These are phyloP conservation scores for Ceratobasidium theobromae DNA, from an alignment of 1,284 basidiomycete genomes.

Conservation along the genomic window DNA sequence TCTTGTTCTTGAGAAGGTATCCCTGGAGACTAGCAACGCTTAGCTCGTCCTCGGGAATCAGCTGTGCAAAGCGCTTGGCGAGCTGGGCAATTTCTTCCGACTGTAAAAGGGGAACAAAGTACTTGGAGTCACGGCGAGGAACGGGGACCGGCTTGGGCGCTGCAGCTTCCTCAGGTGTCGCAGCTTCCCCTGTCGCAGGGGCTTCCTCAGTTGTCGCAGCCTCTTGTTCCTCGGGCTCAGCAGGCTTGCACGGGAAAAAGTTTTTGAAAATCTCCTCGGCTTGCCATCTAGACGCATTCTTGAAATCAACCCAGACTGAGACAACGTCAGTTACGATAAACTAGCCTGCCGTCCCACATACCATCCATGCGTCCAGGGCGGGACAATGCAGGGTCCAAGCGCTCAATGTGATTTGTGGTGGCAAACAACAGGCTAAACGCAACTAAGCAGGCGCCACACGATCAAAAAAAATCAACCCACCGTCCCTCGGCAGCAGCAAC, in stretches of 20 bases:
- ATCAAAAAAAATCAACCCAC: constrained; percentile 49
- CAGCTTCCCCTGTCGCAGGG: constrained; percentile 50
- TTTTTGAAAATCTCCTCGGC: constrained; percentile 86
- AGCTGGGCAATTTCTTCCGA: constrained; percentile 71
- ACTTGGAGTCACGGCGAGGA: constrained; percentile 22
- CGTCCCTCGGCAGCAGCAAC: constrained; percentile 83
- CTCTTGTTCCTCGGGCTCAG: too few species aligned
- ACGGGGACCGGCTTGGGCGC: constrained; percentile 32
- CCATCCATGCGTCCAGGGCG: constrained; percentile 33
- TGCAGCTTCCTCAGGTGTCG: constrained; percentile 40
- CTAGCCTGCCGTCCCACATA: background rate
- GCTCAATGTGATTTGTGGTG: constrained; percentile 71
- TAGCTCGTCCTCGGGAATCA: constrained; percentile 78
- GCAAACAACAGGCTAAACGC: background rate
- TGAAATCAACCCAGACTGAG: constrained; percentile 75
- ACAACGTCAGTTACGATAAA: background rate
- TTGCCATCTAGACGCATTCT: constrained; percentile 82
- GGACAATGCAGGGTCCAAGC: constrained; percentile 61
- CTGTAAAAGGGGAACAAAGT: constrained; percentile 62
- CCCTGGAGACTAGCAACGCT: constrained; percentile 84
- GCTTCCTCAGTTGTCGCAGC: constrained; percentile 39
- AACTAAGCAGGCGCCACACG: background rate
- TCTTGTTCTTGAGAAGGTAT: constrained; percentile 77
- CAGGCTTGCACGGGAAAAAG: constrained; percentile 73
- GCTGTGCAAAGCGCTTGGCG: constrained; percentile 72